Conservation (phyloP, 1,139 yeast genomes). For the Nakaseomyces delphensis region DNA sequence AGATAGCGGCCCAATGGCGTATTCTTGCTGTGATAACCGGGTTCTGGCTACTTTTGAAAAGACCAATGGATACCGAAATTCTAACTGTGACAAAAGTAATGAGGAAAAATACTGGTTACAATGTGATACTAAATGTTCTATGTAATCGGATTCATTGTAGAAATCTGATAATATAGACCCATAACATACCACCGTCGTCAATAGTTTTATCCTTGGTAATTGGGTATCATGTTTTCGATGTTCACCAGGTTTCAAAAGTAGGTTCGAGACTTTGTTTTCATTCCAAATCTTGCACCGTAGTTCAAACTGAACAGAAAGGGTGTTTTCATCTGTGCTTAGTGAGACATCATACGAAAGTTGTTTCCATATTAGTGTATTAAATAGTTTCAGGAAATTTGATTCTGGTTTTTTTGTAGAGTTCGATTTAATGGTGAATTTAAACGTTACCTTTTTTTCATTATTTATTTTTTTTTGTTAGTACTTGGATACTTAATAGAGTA, state of each 20-base stretch:
- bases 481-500: background rate
- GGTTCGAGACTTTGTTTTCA: background rate
- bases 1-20: conserved; percentile 21
- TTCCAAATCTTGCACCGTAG: background rate
- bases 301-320: background rate
- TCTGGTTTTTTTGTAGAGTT: background rate
- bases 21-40: conserved; percentile 18
- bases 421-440: background rate
- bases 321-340: background rate
- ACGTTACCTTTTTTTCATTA: background rate
- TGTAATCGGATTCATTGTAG: background rate
- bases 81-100: conserved; percentile 25
- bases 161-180: background rate
- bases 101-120: conserved; percentile 20
- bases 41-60: conserved; percentile 21
- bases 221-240: background rate
- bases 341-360: background rate
- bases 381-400: background rate
- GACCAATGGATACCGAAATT: conserved; percentile 25
- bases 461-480: conserved; percentile 2
- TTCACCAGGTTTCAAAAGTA: background rate
- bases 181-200: background rate
- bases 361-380: background rate
- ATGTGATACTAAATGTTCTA: background rate
- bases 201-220: background rate